Base-by-base conservation (phyloP, 139 green algal genomes). In the Haematococcus lacustris region DNA sequence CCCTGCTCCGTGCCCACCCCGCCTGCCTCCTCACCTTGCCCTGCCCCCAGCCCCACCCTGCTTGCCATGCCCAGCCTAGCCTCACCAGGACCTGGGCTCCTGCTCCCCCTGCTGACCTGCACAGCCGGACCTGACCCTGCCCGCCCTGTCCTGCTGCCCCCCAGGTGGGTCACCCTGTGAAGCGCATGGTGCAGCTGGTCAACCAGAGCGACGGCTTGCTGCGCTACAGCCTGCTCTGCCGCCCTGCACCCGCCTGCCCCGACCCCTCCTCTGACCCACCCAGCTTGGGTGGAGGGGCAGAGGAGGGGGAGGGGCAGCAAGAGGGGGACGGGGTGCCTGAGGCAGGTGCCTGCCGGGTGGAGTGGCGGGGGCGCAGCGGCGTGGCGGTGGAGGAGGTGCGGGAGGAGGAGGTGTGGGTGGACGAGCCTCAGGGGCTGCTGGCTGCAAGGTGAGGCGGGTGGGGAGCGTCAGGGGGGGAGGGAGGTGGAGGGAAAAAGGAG, bases 161-260 rank as follows among this genome's bases (percentile, higher is more conserved):
- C 23, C 66, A 76, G 4, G 86, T 91, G 3, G 86, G 86, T 5
- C 76, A 88, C 33, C 68, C 76, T 0, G 70, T 80, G 34, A 62
- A 66, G 33, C 67, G 37, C 25, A 79, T 67, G 28, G 51, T 91
- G 13, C 75, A 64, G 7, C 71, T 93, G 63, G 51, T 88, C 37
- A 93, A 93, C 77, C 81, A 87, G 57, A 88, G 80, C 71, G 81
- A 78, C 57, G 87, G 87, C 30, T 74, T 88, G 61, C 79, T 91
- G 68, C 71, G 75, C 4, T 92, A 91, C 73, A 68, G 60, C 37
- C 50, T 92, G 43, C 72, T 80, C 40, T 77, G 72, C 37, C 21
- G 40, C 61, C 40, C 26, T 3, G 21, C 17, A 30, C 53, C 53
- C 23, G 21, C 53, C 30, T 21, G 33, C 17, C 17, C 53, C 4